phyloP scores from a whole-genome alignment of 2,329 filamentous ascomycete species.

The Capronia coronata region DNA sequence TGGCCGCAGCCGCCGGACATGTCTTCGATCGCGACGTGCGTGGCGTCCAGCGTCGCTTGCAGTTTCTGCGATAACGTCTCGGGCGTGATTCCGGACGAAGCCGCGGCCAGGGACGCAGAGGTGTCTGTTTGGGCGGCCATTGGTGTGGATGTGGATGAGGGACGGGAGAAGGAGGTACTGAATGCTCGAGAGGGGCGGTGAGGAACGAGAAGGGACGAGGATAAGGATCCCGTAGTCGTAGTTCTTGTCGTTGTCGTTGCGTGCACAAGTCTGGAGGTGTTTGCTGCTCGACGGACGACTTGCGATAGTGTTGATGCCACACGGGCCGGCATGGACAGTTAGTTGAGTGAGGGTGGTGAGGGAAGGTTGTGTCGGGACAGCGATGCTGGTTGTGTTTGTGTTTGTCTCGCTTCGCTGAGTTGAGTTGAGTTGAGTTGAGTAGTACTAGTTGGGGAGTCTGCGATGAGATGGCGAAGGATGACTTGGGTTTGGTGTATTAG shows the following conservation, averaged over 20 bases:
- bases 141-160: slow-evolving; percentile 5
- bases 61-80: slow-evolving; percentile 64
- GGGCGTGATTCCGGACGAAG: slow-evolving; percentile 62
- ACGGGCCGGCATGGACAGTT: slow-evolving; percentile 14
- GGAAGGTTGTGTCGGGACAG: not conserved
- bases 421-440: no score
- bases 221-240: no score
- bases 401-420: no score
- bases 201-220: not conserved
- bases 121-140: slow-evolving; percentile 33
- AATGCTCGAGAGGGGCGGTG: not conserved
- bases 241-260: not conserved
- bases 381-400: not conserved
- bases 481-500: no score
- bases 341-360: not conserved
- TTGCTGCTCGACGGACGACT: slow-evolving; percentile 9
- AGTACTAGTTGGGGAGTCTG: no score
- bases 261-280: not conserved
- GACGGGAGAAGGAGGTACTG: not conserved
- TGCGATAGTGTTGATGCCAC: slow-evolving; percentile 5
- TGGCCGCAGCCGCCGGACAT: slow-evolving; percentile 75
- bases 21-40: slow-evolving; percentile 81
- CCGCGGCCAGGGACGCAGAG: slow-evolving; percentile 33
- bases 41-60: slow-evolving; percentile 62
- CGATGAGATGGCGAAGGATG: no score